phyloP scores from a whole-genome alignment of 768 basidiomycete species.

The Boletus sp. region DNA sequence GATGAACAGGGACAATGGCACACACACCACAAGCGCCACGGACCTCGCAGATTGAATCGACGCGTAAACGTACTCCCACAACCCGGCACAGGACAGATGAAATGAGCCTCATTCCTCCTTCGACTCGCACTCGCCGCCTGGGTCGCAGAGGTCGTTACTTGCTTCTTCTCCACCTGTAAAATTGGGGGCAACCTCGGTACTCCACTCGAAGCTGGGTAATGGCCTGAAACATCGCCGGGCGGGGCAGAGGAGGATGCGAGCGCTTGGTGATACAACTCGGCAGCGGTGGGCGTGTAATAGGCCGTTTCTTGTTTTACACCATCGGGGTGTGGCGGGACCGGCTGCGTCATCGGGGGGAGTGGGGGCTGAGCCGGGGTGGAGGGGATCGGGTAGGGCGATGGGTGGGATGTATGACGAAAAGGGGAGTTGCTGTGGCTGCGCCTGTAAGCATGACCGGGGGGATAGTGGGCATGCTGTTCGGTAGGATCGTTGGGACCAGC shows the following conservation, averaged over 20 bases:
- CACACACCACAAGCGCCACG: constrained; percentile 9
- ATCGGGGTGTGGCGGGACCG: constrained; percentile 16
- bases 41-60: constrained; percentile 84
- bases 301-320: constrained; percentile 41
- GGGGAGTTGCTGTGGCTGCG: constrained; percentile 32
- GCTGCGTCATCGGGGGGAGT: constrained; percentile 27
- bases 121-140: constrained; percentile 89
- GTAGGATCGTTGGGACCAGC: constrained; percentile 34
- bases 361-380: constrained; percentile 27
- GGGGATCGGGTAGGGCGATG: constrained; percentile 39
- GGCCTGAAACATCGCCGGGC: constrained; percentile 21
- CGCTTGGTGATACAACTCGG: constrained; percentile 51
- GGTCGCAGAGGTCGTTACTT: constrained; percentile 92
- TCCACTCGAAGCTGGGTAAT: constrained; percentile 30
- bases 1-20: constrained; percentile 8
- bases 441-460: constrained; percentile 33
- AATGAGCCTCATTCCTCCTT: constrained; percentile 86
- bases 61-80: constrained; percentile 98
- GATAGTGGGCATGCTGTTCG: constrained; percentile 34
- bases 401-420: constrained; percentile 38
- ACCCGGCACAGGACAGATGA: constrained; percentile 90
- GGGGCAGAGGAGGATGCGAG: constrained; percentile 32
- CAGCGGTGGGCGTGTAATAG: constrained; percentile 50
- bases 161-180: constrained; percentile 88
- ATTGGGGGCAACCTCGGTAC: constrained; percentile 73